Percentiles rank a stretch among this genome's conserved stretches.
These are phyloP conservation scores for Fusarium sp. DNA, from an alignment of 2,329 filamentous ascomycete genomes.

Conservation along the genomic window DNA sequence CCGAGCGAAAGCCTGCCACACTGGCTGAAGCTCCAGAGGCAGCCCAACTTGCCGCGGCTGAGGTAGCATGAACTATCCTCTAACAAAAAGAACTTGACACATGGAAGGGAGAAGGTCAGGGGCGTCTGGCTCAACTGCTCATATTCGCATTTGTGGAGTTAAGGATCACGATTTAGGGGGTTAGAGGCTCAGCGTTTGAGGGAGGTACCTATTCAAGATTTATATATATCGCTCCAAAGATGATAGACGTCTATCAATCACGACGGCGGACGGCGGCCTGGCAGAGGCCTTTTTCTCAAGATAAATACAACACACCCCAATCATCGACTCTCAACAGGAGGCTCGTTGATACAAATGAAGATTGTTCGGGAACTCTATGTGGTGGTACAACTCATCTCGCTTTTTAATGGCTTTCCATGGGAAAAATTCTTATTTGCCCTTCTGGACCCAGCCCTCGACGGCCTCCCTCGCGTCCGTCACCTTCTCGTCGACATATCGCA, in stretches of 20 bases:
- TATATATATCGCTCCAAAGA: slow-evolving; percentile 5
- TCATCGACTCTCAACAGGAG: slow-evolving; percentile 20
- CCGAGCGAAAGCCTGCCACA: slow-evolving; percentile 44
- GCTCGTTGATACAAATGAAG: slow-evolving; percentile 47
- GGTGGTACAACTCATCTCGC: slow-evolving; percentile 51
- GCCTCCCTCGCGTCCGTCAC: slow-evolving; percentile 79
- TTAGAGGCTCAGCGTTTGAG: slow-evolving; percentile 2
- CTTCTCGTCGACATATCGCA: slow-evolving; percentile 82
- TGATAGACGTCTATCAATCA: not conserved
- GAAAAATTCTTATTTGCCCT: slow-evolving; percentile 73
- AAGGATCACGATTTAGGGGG: slow-evolving; percentile 6
- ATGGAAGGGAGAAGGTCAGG: not conserved
- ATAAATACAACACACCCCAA: slow-evolving; percentile 32
- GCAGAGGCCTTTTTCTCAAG: slow-evolving; percentile 20
- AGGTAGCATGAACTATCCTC: slow-evolving; percentile 1
- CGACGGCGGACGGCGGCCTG: slow-evolving; percentile 1
- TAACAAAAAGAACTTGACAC: not conserved
- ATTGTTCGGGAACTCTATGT: slow-evolving; percentile 48
- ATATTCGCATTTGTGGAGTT: slow-evolving; percentile 38
- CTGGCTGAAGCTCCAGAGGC: slow-evolving; percentile 37
- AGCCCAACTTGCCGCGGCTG: slow-evolving; percentile 34
- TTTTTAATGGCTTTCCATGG: slow-evolving; percentile 34
- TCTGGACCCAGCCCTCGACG: slow-evolving; percentile 90
- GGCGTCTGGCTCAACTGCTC: slow-evolving; percentile 13
- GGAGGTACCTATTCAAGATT: not conserved